Base-by-base conservation (phyloP, 1,284 basidiomycete species). In the Trichosporon ovoides region DNA sequence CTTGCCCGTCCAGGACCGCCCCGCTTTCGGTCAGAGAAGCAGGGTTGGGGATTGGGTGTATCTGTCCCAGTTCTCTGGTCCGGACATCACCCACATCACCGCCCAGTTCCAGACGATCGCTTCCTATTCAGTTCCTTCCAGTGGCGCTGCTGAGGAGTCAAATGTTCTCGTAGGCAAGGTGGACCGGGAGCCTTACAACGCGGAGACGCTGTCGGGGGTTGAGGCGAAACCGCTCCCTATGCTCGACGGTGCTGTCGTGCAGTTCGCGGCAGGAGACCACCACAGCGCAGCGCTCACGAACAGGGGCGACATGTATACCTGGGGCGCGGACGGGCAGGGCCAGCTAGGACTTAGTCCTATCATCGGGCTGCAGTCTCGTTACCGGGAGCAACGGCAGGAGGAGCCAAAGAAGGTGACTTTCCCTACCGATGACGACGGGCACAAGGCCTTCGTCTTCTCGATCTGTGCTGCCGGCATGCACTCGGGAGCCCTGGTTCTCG, bases 191-290 rank as follows among this genome's bases (percentile, higher is more conserved):
- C 24, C 43, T 4, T 48, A 48, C 19, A 20, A 10, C 7, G 48
- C 34, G 18, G 20, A 28, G 2, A 18, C 40, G 28, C 1, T 18
- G 34, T 16, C 43, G 12, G 38, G 38, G 22, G 55, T 56, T 33
- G 59, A 58, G 4, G 14, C 22, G 19, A 36, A 81, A 34, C 78
- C 89, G 60, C 81, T 88, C 3, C 85, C 87, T 1, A 82, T 81
- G 20, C 77, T 95, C 19, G 89, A 92, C 66, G 82, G 87, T 65
- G 82, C 81, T 38, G 82, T 94, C 56, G 91, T 94, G 62, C 89
- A 89, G 56, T 85, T 93, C 56, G 85, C 87, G 10, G 81, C 91
- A 49, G 93, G 93, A 5, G 91, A 96, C 75, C 94, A 92, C 74
- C 92, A 96, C 78, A 86, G 81, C 67, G 88, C 86, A 24, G 91